A percentile compares a stretch with the other conserved stretches of the same genome.
Evolutionary conservation across 345 rosid genomes (phyloP).

Genomic region (Xanthoceras sorbifolium): DNA sequence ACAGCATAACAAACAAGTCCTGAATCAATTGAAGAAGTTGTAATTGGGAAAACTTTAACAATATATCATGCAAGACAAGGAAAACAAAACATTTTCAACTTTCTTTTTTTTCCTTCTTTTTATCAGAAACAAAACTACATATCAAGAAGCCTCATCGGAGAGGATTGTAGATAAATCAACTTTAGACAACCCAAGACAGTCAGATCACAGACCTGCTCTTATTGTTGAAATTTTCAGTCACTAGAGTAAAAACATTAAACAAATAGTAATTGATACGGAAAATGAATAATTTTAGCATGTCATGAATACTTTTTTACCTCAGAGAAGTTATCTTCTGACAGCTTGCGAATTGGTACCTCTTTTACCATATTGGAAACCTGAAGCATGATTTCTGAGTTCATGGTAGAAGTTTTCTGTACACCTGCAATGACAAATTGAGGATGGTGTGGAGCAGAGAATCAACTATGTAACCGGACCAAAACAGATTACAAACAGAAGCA

Average conservation of each 20-base stretch:
- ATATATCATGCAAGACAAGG: too few species aligned
- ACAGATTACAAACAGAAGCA: background rate
- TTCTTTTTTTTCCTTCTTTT: too few species aligned
- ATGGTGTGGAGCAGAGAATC: conserved; percentile 8
- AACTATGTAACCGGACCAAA: background rate
- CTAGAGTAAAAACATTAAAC: too few species aligned
- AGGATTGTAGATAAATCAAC: background rate
- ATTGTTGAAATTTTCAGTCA: too few species aligned
- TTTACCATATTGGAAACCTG: conserved; percentile 33
- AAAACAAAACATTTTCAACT: too few species aligned
- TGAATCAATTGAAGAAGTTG: too few species aligned
- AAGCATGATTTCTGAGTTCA: conserved; percentile 34
- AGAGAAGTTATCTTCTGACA: conserved; percentile 48
- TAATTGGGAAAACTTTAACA: too few species aligned
- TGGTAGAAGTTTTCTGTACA: conserved; percentile 30
- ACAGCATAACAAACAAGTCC: background rate
- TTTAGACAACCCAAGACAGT: background rate
- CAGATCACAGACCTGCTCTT: too few species aligned
- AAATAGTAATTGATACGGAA: too few species aligned
- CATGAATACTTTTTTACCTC: conserved; percentile 35
- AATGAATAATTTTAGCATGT: background rate
- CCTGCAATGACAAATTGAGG: conserved; percentile 30
- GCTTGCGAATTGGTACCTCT: conserved; percentile 38
- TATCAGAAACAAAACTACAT: too few species aligned
- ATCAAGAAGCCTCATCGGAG: too few species aligned